Base-by-base conservation (phyloP, 2,329 filamentous ascomycete genomes). In the Pseudocercospora pini-densiflorae region DNA sequence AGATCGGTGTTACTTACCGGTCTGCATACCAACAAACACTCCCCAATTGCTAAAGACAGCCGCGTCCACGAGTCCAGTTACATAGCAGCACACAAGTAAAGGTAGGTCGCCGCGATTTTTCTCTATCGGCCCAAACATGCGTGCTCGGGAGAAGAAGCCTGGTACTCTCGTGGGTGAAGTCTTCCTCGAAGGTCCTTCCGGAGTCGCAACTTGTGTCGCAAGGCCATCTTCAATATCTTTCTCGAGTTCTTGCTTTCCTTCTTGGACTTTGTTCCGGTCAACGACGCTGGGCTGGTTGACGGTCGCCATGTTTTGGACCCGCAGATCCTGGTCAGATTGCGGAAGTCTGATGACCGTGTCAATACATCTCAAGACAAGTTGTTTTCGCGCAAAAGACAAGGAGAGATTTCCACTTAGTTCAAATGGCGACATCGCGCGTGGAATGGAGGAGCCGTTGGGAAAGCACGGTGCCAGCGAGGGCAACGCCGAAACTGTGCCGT, bases 1-100 rank as follows among this genome's bases (percentile, higher is more conserved):
- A 23, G 9, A 2, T 36, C 14, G n/a, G 10, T 19, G 23, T 19
- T 3, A 73, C 71, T 63, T 74, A 83, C 82, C 83, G 24, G 84
- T 86, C 71, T 85, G 84, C 84, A 85, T 86, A 19, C 79, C 81
- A 33, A 84, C 82, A 65, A 86, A 86, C 61, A 62, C 57, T 27
- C 58, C 64, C 78, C 80, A 85, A 61, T 82, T 82, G 71, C 81
- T 81, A 72, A 84, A 85, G 1, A 79, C 76, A 43, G 79, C 81
- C 49, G 79, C 81, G 70, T 85, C 83, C 49, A 83, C 79, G 23
- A 85, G 72, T 8, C 83, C 83, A 2, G 81, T 81, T 12, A 81
- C 79, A 33, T 83, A 78, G 63, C 80, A 83, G 61, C 80, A 83
- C 14, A 78, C 76, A 31, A 84, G 74, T 23, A 78, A 62, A 1